Evolutionary conservation across 2,329 filamentous ascomycete species (phyloP).

Genomic region (Volutella citrinella): DNA sequence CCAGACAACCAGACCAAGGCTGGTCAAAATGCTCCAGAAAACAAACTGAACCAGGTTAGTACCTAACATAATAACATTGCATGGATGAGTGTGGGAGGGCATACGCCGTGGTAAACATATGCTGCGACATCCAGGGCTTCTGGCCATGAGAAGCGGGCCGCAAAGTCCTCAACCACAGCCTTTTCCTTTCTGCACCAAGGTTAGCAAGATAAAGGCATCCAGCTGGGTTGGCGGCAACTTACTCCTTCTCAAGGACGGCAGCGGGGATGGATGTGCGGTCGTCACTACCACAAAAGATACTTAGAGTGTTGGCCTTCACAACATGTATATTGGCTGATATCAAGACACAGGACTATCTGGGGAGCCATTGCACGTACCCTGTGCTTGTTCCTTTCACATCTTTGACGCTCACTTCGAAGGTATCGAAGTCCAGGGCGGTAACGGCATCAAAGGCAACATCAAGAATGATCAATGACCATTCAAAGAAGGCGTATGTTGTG

Average conservation of each 20-base stretch:
- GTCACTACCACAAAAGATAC: constrained; percentile 42
- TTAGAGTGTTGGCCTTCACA: constrained; percentile 38
- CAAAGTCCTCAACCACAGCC: constrained; percentile 66
- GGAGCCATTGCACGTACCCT: constrained; percentile 98
- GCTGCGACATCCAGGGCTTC: constrained; percentile 78
- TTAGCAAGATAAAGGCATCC: too few relatives aligned
- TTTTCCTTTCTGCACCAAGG: constrained; percentile 84
- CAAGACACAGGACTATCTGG: constrained; percentile 60
- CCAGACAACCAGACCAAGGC: constrained; percentile 86
- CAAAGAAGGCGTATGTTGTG: constrained; percentile 95
- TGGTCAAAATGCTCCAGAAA: constrained; percentile 94
- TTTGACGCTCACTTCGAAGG: constrained; percentile 82
- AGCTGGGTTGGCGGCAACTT: constrained; percentile 42
- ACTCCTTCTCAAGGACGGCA: constrained; percentile 69
- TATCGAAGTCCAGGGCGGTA: constrained; percentile 85
- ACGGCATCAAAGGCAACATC: constrained; percentile 97
- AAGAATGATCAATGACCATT: constrained; percentile 92
- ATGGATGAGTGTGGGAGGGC: constrained; percentile 26
- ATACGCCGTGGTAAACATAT: constrained; percentile 87
- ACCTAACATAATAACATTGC: background rate
- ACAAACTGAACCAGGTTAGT: constrained; percentile 61
- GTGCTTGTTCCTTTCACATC: constrained; percentile 88
- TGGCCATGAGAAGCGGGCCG: constrained; percentile 67
- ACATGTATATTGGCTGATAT: constrained; percentile 28
- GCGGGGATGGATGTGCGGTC: constrained; percentile 45